phyloP scores from a whole-genome alignment of 2,329 filamentous ascomycete genomes.

The Fusarium tuaranense region DNA sequence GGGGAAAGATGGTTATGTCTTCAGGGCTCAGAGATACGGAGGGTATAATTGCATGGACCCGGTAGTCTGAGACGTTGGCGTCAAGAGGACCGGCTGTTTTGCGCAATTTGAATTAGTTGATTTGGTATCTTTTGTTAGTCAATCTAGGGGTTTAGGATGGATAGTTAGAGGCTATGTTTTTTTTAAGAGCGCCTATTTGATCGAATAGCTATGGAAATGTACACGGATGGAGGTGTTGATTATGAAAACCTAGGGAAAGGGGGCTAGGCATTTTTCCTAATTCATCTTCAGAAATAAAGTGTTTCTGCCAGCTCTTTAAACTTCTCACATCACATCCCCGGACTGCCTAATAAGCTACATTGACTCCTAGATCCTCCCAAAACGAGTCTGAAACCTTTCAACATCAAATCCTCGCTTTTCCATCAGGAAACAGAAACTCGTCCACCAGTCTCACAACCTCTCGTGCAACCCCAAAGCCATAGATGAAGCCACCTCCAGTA shows the following conservation, averaged over 20 bases:
- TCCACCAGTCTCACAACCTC: not conserved
- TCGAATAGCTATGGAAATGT: no score
- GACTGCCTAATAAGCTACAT: no score
- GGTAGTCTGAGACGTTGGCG: not conserved
- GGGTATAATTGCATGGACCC: not conserved
- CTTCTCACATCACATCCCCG: no score
- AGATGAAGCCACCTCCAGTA: slow-evolving; percentile 18
- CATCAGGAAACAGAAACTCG: not conserved
- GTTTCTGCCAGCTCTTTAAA: no score
- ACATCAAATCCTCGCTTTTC: not conserved
- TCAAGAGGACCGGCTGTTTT: not conserved
- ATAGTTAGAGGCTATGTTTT: no score
- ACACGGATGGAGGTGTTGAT: no score
- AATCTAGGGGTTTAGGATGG: not conserved
- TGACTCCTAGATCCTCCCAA: no score
- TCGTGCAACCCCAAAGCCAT: not conserved
- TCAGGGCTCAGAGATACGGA: not conserved
- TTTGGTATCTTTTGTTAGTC: not conserved
- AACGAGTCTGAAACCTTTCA: not conserved
- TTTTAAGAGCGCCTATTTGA: no score
- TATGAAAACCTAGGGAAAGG: no score
- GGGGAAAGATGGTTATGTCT: not conserved
- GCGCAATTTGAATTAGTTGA: not conserved
- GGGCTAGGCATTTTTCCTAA: no score
- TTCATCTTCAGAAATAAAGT: no score